phyloP scores from a whole-genome alignment of 148 eudicot genomes.

The Tetragonia tetragonoides region DNA sequence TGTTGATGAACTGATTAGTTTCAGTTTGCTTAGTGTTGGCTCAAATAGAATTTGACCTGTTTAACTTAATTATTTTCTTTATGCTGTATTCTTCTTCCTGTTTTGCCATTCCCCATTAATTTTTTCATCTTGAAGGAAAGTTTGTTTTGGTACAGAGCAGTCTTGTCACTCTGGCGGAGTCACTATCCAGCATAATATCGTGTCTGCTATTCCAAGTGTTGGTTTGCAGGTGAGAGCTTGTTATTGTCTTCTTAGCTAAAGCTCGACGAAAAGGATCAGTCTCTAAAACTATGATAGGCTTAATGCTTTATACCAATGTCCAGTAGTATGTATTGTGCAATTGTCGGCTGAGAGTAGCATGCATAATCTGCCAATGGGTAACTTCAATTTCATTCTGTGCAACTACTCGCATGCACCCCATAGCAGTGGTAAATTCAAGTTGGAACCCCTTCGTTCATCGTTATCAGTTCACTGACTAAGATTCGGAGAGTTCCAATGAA shows the following conservation, averaged over 20 bases:
- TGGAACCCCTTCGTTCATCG: not conserved
- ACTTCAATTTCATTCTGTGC: conserved; percentile 1
- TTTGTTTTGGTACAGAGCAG: conserved; percentile 41
- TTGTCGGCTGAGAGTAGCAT: not conserved
- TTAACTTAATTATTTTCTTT: not conserved
- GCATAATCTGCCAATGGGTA: not conserved
- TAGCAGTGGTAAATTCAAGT: not conserved
- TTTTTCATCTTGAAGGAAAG: not conserved
- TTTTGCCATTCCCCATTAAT: not conserved
- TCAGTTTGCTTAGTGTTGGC: not conserved
- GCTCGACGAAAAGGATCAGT: not conserved
- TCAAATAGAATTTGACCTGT: not conserved
- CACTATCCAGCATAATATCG: conserved; percentile 77
- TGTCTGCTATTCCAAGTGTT: conserved; percentile 80
- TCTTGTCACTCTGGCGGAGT: conserved; percentile 36
- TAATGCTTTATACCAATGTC: not conserved
- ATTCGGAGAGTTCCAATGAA: not conserved
- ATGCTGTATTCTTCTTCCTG: not conserved
- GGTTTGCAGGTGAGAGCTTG: conserved; percentile 76
- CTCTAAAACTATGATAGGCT: not conserved
- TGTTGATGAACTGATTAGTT: not conserved
- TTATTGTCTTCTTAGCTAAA: conserved; percentile 7
- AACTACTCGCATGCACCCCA: not conserved
- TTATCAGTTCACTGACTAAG: not conserved
- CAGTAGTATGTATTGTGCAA: not conserved